phyloP scores from a whole-genome alignment of 176 grass and related monocot genomes.

The Aegilops longissima region DNA sequence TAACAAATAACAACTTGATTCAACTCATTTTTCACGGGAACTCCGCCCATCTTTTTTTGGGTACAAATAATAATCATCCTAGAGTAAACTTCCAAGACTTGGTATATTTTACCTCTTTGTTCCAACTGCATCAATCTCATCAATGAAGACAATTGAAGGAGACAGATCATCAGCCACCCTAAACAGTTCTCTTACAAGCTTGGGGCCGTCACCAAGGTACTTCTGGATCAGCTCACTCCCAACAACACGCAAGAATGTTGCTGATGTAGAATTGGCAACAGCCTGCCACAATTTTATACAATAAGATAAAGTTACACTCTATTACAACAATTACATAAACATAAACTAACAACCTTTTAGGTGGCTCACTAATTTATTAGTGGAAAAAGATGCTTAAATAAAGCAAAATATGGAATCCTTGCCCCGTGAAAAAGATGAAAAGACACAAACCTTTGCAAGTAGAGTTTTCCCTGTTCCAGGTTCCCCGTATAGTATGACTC shows the following conservation, averaged over 20 bases:
- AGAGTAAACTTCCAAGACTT: neutral
- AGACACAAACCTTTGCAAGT: conserved; percentile 64
- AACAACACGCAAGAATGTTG: conserved; percentile 85
- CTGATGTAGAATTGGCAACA: conserved; percentile 85
- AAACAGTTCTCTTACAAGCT: conserved; percentile 86
- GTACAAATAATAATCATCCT: conserved; percentile 13
- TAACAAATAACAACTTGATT: neutral
- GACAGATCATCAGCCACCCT: conserved; percentile 88
- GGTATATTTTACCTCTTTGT: conserved; percentile 67
- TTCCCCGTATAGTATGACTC: conserved; percentile 81
- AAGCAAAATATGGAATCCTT: neutral
- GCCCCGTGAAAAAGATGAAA: neutral
- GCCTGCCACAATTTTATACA: conserved; percentile 39
- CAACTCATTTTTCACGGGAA: neutral
- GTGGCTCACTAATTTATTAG: neutral
- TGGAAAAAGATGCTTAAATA: neutral
- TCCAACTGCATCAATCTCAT: conserved; percentile 88
- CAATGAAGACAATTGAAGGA: conserved; percentile 88
- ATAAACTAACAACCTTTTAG: neutral
- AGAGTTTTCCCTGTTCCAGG: conserved; percentile 86
- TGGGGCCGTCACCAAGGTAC: conserved; percentile 83
- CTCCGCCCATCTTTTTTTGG: neutral
- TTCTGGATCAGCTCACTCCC: conserved; percentile 89
- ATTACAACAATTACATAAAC: neutral
- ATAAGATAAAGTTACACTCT: neutral